Percentiles rank a stretch among this genome's conserved stretches.
Conservation (phyloP, 257 asterid species). For the Nyctanthes arbortristis region DNA sequence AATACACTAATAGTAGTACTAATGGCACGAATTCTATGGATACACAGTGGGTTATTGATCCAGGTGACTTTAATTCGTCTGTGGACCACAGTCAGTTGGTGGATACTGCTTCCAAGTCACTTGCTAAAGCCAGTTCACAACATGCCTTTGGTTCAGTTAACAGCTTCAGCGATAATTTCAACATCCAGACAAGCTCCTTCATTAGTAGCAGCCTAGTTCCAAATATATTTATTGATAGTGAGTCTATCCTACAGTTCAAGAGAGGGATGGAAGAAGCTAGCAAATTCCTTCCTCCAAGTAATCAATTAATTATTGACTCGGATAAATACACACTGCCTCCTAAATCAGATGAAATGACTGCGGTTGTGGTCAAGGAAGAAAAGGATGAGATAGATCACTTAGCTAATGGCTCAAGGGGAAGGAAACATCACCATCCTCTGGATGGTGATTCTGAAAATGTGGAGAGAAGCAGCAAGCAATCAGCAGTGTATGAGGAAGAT, state of each 20-base stretch:
- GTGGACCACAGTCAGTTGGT: constrained; percentile 33
- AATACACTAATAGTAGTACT: constrained; percentile 46
- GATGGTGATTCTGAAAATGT: constrained; percentile 52
- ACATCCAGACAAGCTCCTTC: constrained; percentile 38
- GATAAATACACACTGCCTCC: constrained; percentile 68
- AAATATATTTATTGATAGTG: constrained; percentile 52
- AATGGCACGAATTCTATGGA: constrained; percentile 44
- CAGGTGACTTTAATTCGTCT: constrained; percentile 39
- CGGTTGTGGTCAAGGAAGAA: constrained; percentile 48
- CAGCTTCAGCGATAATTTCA: constrained; percentile 27
- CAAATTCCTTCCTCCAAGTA: constrained; percentile 67
- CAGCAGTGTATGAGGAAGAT: constrained; percentile 65
- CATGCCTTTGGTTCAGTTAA: constrained; percentile 25
- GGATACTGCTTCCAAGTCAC: constrained; percentile 37
- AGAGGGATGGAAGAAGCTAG: constrained; percentile 94
- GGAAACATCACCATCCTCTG: constrained; percentile 65
- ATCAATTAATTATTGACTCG: constrained; percentile 67
- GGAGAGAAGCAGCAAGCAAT: constrained; percentile 82
- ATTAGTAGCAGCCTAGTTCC: constrained; percentile 34
- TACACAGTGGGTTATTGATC: constrained; percentile 56
- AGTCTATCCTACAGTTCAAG: constrained; percentile 75
- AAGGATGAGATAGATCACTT: constrained; percentile 44
- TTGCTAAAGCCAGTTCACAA: constrained; percentile 31
- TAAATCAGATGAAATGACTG: constrained; percentile 49
- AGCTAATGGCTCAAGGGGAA: constrained; percentile 46